Evolutionary conservation across 2,329 filamentous ascomycete species (phyloP).

Genomic region (Epichloe gansuensis): DNA sequence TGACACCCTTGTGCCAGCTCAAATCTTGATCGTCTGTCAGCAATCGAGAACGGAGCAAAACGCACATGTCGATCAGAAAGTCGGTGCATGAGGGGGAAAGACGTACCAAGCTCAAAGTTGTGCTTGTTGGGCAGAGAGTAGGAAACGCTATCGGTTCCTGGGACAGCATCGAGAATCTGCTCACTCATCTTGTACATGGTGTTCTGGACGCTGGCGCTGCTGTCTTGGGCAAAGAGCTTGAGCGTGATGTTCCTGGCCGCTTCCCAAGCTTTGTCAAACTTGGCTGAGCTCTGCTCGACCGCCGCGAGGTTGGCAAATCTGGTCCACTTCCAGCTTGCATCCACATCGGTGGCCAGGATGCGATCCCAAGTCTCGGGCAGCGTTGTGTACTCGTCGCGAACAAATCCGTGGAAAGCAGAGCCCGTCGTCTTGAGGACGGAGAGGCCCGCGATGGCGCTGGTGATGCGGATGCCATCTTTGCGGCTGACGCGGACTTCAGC

Average conservation of each 20-base stretch:
- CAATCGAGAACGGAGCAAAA: not conserved
- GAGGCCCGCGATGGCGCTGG: slow-evolving; percentile 67
- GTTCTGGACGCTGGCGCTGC: slow-evolving; percentile 85
- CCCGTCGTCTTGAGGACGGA: slow-evolving; percentile 93
- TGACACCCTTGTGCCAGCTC: slow-evolving; percentile 88
- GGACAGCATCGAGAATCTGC: slow-evolving; percentile 65
- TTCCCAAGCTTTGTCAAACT: slow-evolving; percentile 71
- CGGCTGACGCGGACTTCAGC: slow-evolving; percentile 62
- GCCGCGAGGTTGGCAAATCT: slow-evolving; percentile 53
- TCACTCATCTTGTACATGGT: slow-evolving; percentile 99
- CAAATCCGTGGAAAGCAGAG: slow-evolving; percentile 89
- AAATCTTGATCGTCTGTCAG: slow-evolving; percentile 46
- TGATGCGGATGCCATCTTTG: slow-evolving; percentile 59
- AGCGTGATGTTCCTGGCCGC: slow-evolving; percentile 76
- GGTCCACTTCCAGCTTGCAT: slow-evolving; percentile 78
- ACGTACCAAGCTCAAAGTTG: slow-evolving; percentile 88
- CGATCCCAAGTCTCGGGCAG: slow-evolving; percentile 87
- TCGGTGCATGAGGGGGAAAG: not conserved
- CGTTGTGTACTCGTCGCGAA: slow-evolving; percentile 87
- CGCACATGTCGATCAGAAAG: not conserved
- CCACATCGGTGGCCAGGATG: slow-evolving; percentile 87
- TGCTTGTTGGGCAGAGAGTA: slow-evolving; percentile 96
- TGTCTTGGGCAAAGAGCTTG: slow-evolving; percentile 78
- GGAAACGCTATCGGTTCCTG: slow-evolving; percentile 58
- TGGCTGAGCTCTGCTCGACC: slow-evolving; percentile 48